These are phyloP conservation scores for Fusarium globosum DNA, from an alignment of 2,329 filamentous ascomycete species.

Conservation along the genomic window DNA sequence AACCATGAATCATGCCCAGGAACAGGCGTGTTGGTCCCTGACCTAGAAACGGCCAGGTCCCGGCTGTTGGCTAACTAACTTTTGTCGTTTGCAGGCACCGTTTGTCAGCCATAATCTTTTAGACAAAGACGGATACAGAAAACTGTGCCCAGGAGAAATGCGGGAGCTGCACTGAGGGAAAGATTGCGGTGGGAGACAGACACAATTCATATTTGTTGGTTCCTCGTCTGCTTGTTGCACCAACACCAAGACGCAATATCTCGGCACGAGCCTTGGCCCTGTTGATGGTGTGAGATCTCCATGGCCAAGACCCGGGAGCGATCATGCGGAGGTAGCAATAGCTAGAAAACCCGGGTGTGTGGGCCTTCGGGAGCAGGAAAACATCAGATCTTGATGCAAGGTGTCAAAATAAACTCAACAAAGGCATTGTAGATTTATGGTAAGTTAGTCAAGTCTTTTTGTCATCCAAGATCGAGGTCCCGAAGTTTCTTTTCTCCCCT, in stretches of 20 bases:
- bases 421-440: no score
- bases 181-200: not conserved
- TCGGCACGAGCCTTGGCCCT: not conserved
- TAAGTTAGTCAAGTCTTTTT: no score
- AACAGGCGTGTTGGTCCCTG: slow-evolving; percentile 6
- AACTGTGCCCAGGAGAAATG: not conserved
- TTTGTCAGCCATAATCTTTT: not conserved
- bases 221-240: not conserved
- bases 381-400: not conserved
- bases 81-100: not conserved
- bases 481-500: no score
- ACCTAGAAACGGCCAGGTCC: not conserved
- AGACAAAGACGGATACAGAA: not conserved
- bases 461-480: no score
- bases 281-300: not conserved
- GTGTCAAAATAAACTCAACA: rapidly evolving
- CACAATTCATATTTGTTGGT: not conserved
- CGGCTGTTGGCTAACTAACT: not conserved
- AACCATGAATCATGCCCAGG: slow-evolving; percentile 7
- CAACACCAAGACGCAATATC: not conserved
- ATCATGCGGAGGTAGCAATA: slow-evolving; percentile 11
- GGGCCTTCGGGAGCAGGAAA: not conserved
- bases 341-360: not conserved
- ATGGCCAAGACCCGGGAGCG: slow-evolving; percentile 9
- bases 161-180: slow-evolving; percentile 15